Base-by-base conservation (phyloP, 805 yeast genomes). In the Barnettozyma sucrosica region DNA sequence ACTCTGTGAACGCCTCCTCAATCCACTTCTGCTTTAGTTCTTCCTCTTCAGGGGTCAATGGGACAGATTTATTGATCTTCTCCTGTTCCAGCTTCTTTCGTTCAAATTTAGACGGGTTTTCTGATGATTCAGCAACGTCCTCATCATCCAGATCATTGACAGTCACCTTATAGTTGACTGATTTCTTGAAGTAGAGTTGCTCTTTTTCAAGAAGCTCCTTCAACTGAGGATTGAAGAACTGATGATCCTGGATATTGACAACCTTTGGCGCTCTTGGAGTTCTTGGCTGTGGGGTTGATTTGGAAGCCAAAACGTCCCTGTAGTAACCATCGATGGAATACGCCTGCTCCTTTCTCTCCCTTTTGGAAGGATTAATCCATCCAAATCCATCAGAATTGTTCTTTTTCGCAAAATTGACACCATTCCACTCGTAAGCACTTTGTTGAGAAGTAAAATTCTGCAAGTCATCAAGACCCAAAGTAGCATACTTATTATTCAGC, bases 391-490 rank as follows among this genome's bases (percentile, higher is more conserved):
- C 67, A 30, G 70, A 69, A n/a, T 69, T 67, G 32, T 55, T 56
- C 51, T 67, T 70, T 48, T 72, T 72, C 36, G 72, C 69, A 49
- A 73, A 73, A 46, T 71, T 70, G 51, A 92, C 89, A 16, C 99
- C 99, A 60, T 93, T 89, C 99, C 99, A 92, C 66, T 90, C 97
- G 65, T 92, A 92, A 0, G 97, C 93, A 1, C 89, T 83, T 21
- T 84, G 83, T 54, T 89, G 95, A 7, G 89, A 84, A 10, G 93
- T 84, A 59, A 90, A 90, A 61, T 87, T 88, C 62, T 92, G 97
- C 44, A 93, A 71, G 61, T 93, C 99, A 64, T 93, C 98, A 25
- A 93, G 70, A 9, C 98, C 98, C 30, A 93, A 74, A 43, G 85
- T 78, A 47, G 89, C 83, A 65, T 85, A 93, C 63, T 88, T 88